Base-by-base conservation (phyloP, 2,329 filamentous ascomycete genomes). In the Apiospora saccharicola region DNA sequence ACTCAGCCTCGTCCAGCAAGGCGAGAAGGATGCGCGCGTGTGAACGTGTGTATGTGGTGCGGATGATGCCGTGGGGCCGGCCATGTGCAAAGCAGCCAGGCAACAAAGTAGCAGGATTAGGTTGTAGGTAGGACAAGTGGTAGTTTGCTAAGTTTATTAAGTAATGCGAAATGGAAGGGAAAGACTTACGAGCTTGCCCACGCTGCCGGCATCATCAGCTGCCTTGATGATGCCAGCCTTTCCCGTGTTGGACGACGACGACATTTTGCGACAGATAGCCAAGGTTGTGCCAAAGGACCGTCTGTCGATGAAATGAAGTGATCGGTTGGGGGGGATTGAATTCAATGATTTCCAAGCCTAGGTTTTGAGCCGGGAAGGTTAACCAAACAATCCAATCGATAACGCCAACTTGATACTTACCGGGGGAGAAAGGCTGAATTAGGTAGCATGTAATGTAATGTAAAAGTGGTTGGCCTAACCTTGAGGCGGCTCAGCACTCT, bases 161-260 rank as follows among this genome's bases (percentile, higher is more conserved):
- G 57, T 64, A 64, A 64, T 64, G 57, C 6, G 57, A 41, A 57
- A 57, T n/a, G 57, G n/a, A 71, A 76, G 68, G 72, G 71, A 67
- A 68, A 68, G 72, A 84, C 87, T 85, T 86, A 91, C 90, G 84
- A 91, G 84, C 79, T 86, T 88, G 75, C 89, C 88, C 84, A 91
- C 86, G 76, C 81, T 84, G 74, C 83, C 84, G 74, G 84, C 86
- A 81, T 87, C 85, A 70, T 87, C 83, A 74, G 85, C 80, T 76
- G 88, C 85, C 79, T 86, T 84, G 78, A 91, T 86, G 76, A 90
- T 81, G 78, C 89, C 89, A 77, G 88, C 88, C 83, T 86, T 88
- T 80, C 88, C 88, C 72, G 81, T 79, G 80, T 67, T 61, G 70
- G 74, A 75, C 71, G 74, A 75, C 73, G 71, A 69, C 67, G 71